phyloP scores from a whole-genome alignment of 495 filamentous ascomycete species.

The Penicillium odoratum region DNA sequence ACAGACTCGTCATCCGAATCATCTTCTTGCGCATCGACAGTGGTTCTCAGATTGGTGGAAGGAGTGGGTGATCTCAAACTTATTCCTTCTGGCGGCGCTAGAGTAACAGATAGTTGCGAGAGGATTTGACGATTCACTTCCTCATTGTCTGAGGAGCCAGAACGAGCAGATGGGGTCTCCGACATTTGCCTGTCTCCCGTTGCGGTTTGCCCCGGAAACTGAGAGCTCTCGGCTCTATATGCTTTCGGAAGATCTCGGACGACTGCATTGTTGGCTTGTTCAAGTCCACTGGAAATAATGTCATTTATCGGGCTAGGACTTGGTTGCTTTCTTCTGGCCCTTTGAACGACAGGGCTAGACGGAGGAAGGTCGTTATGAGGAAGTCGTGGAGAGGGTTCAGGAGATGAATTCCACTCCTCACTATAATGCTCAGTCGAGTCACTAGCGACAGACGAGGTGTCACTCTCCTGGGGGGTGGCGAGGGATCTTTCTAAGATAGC shows the following conservation, averaged over 20 bases:
- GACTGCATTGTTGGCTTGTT: background rate
- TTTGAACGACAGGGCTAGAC: background rate
- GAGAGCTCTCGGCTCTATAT: background rate
- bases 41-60: background rate
- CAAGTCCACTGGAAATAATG: background rate
- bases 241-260: background rate
- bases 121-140: background rate
- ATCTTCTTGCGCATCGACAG: constrained; percentile 16
- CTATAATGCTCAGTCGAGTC: background rate
- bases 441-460: background rate
- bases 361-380: background rate
- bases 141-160: background rate
- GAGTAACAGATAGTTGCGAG: background rate
- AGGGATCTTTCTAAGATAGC: background rate
- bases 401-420: background rate
- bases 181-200: background rate
- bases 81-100: background rate
- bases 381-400: background rate
- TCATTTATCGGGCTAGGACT: background rate
- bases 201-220: background rate
- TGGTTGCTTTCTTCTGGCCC: background rate
- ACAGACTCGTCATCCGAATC: constrained; percentile 47
- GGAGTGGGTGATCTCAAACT: background rate
- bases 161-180: background rate
- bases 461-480: constrained; percentile 10